phyloP scores from a whole-genome alignment of 208 protist genomes.

The Acanthamoeba lenticulata region DNA sequence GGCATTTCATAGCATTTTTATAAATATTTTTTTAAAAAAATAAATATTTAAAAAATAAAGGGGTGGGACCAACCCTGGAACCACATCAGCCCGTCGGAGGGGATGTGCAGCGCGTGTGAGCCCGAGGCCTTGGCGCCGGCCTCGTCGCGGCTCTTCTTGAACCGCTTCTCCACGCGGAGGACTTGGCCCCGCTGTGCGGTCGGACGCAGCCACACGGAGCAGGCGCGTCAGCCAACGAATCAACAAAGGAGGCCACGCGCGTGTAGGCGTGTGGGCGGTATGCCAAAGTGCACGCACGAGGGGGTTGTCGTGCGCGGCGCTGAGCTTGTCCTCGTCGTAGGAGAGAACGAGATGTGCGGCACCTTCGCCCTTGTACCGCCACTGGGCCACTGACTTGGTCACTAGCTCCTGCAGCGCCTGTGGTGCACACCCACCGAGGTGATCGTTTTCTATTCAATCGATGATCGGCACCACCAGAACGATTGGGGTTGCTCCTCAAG shows the following conservation, averaged over 20 bases:
- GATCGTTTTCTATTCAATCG: not conserved
- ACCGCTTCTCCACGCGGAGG: constrained; percentile 54
- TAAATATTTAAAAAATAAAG: not conserved
- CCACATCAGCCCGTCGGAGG: constrained; percentile 53
- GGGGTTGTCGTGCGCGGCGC: not conserved
- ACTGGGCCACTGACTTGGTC: not conserved
- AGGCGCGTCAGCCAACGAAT: not conserved
- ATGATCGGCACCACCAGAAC: no score
- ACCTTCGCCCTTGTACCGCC: constrained; percentile 62
- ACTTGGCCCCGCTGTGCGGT: constrained; percentile 37
- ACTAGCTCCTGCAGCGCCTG: not conserved
- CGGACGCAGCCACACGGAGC: not conserved
- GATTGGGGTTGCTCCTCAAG: not conserved
- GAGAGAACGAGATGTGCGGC: constrained; percentile 48
- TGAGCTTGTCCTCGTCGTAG: not conserved
- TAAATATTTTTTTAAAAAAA: no score
- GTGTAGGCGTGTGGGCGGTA: not conserved
- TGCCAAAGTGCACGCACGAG: no score
- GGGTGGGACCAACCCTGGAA: constrained; percentile 55
- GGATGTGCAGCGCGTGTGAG: constrained; percentile 65
- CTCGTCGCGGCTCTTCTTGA: not conserved
- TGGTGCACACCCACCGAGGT: not conserved
- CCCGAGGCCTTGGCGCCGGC: not conserved
- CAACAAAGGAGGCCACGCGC: not conserved
- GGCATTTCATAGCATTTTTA: no score